A percentile compares a stretch with the other conserved stretches of the same genome.
Conservation (phyloP, 148 eudicot species). For the Cornus florida region DNA sequence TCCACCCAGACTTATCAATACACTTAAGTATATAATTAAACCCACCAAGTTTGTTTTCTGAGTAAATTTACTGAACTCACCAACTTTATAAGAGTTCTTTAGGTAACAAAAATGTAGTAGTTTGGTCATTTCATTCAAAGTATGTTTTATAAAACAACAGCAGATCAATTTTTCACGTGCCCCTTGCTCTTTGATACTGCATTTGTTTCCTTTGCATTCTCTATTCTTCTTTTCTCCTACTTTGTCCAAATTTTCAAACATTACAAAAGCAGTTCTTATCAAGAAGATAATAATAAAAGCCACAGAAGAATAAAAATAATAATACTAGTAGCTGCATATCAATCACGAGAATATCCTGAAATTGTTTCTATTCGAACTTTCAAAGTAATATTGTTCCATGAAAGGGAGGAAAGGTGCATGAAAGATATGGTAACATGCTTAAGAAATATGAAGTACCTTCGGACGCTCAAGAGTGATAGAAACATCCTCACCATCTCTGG, state of each 20-base stretch:
- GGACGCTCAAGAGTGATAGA: constrained; percentile 67
- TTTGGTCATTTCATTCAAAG: not conserved
- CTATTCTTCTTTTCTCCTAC: not conserved
- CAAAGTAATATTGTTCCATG: not conserved
- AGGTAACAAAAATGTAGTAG: no score
- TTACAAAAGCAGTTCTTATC: no score
- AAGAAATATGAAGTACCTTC: constrained; percentile 47
- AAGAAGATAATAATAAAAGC: no score
- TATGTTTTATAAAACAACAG: not conserved
- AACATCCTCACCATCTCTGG: constrained; percentile 83
- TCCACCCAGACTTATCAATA: not conserved
- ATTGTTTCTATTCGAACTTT: not conserved
- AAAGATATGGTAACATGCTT: not conserved
- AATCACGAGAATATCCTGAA: not conserved
- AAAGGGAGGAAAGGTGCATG: not conserved
- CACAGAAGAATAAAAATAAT: not conserved
- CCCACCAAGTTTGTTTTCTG: no score
- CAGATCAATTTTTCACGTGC: not conserved
- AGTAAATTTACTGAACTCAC: not conserved
- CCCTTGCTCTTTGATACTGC: not conserved
- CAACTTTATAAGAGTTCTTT: not conserved
- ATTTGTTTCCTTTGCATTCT: not conserved
- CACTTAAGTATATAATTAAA: no score
- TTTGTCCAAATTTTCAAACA: not conserved
- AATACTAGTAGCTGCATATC: not conserved